These are phyloP conservation scores for Byssochlamys sp. DNA, from an alignment of 2,329 filamentous ascomycete genomes.

Conservation along the genomic window DNA sequence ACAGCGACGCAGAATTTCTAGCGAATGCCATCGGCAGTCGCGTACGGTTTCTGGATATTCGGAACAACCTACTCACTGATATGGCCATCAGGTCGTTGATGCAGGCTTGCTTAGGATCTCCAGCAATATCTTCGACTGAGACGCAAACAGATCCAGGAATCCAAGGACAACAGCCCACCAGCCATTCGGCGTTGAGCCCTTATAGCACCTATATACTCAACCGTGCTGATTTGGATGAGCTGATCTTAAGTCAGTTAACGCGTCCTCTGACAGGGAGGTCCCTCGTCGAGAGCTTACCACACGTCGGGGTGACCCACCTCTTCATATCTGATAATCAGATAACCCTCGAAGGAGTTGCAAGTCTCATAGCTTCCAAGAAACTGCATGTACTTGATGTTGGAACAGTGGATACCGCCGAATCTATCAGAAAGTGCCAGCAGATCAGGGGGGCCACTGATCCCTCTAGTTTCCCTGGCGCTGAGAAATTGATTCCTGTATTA, in stretches of 20 bases:
- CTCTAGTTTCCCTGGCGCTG: conserved; percentile 38
- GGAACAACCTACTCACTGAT: conserved; percentile 50
- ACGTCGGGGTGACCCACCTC: conserved; percentile 50
- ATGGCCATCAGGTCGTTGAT: conserved; percentile 43
- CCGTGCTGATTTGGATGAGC: conserved; percentile 33
- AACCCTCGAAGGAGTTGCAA: conserved; percentile 47
- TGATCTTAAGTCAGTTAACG: conserved; percentile 41
- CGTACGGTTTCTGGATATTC: conserved; percentile 48
- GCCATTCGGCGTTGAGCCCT: conserved; percentile 3
- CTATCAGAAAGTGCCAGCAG: conserved; percentile 13
- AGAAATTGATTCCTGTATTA: conserved; percentile 46
- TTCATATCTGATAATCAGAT: conserved; percentile 49
- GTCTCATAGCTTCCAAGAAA: conserved; percentile 42
- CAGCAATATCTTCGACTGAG: conserved; percentile 3
- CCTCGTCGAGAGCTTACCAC: conserved; percentile 46
- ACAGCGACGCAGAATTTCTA: conserved; percentile 44
- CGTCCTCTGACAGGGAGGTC: conserved; percentile 43
- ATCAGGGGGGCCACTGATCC: conserved; percentile 1
- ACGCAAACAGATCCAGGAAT: conserved; percentile 2
- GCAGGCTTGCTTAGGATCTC: conserved; percentile 39
- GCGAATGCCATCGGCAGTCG: conserved; percentile 43
- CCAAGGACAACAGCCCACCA: conserved; percentile 4
- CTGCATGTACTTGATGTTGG: conserved; percentile 50
- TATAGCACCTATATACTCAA: conserved; percentile 16
- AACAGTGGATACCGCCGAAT: conserved; percentile 31